phyloP scores from a whole-genome alignment of 768 basidiomycete genomes.

The Suillus paluster region DNA sequence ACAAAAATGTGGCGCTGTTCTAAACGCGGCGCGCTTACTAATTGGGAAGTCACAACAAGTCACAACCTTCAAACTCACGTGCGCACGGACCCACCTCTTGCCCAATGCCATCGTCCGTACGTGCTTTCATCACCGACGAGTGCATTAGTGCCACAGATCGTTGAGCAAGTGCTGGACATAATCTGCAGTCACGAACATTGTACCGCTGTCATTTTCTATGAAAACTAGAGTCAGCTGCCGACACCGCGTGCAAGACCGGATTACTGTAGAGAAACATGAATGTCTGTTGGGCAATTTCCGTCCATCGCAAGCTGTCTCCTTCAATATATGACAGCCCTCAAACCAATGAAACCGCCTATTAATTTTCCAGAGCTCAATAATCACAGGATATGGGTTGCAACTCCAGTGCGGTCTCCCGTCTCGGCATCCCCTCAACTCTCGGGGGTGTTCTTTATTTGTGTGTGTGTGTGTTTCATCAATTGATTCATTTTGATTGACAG shows the following conservation, averaged over 20 bases:
- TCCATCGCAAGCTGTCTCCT: not conserved
- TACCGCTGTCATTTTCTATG: too few relatives aligned
- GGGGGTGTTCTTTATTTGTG: not conserved
- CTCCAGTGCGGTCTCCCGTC: conserved; percentile 1
- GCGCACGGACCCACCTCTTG: conserved; percentile 30
- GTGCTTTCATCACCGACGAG: not conserved
- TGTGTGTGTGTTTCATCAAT: not conserved
- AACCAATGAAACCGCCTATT: too few relatives aligned
- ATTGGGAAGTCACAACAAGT: not conserved
- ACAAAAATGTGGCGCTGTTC: conserved; percentile 11
- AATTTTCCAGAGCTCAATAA: not conserved
- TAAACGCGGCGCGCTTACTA: not conserved
- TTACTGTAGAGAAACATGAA: not conserved
- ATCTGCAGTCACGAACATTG: not conserved
- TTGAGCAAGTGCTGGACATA: not conserved
- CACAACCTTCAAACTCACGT: conserved; percentile 17
- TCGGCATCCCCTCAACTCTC: not conserved
- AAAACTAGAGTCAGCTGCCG: too few relatives aligned
- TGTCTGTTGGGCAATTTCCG: not conserved
- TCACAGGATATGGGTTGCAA: not conserved
- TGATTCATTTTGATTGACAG: not conserved
- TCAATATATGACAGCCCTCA: not conserved
- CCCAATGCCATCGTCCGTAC: too few relatives aligned
- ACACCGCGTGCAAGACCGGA: not conserved
- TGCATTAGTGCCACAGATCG: not conserved